phyloP scores from a whole-genome alignment of 768 basidiomycete genomes.

The Trametes cingulata region DNA sequence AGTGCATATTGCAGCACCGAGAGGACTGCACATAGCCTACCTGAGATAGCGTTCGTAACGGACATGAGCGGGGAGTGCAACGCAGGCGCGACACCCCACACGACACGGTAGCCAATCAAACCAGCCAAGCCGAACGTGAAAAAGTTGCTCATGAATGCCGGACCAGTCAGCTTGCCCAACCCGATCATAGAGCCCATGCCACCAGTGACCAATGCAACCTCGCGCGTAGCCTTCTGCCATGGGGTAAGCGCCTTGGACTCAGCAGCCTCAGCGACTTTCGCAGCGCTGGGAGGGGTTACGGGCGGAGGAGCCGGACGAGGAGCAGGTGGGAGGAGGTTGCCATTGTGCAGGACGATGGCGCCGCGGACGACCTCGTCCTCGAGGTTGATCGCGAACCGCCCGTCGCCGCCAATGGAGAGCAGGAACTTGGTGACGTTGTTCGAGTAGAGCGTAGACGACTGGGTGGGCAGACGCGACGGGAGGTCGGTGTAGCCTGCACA shows the following conservation, averaged over 20 bases:
- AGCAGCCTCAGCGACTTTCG: slow-evolving; percentile 47
- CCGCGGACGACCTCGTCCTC: slow-evolving; percentile 85
- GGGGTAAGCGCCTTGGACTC: slow-evolving; percentile 67
- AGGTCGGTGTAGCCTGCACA: slow-evolving; percentile 75
- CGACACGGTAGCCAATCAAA: slow-evolving; percentile 83
- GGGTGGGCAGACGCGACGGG: slow-evolving; percentile 85
- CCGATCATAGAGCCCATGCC: slow-evolving; percentile 75
- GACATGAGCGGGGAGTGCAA: slow-evolving; percentile 90
- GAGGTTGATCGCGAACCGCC: slow-evolving; percentile 65
- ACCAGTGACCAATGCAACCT: slow-evolving; percentile 71
- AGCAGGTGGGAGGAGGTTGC: slow-evolving; percentile 62
- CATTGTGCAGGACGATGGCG: slow-evolving; percentile 71
- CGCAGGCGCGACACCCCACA: slow-evolving; percentile 89
- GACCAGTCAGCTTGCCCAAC: slow-evolving; percentile 77
- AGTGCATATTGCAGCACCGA: not conserved
- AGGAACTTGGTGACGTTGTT: slow-evolving; percentile 92
- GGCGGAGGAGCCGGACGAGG: slow-evolving; percentile 72
- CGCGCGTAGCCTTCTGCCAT: slow-evolving; percentile 78
- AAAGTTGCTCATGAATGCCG: slow-evolving; percentile 86
- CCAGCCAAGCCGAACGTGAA: slow-evolving; percentile 89
- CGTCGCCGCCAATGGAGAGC: slow-evolving; percentile 67
- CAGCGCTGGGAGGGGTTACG: slow-evolving; percentile 48
- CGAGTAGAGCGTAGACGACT: slow-evolving; percentile 86
- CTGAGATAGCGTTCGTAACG: slow-evolving; percentile 87
- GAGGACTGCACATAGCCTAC: slow-evolving; percentile 31